Evolutionary conservation across 192 early-diverging fungal genomes (phyloP), one percentile per base, ranked within the genome.

Genomic region (Coemansia sp.): DNA sequence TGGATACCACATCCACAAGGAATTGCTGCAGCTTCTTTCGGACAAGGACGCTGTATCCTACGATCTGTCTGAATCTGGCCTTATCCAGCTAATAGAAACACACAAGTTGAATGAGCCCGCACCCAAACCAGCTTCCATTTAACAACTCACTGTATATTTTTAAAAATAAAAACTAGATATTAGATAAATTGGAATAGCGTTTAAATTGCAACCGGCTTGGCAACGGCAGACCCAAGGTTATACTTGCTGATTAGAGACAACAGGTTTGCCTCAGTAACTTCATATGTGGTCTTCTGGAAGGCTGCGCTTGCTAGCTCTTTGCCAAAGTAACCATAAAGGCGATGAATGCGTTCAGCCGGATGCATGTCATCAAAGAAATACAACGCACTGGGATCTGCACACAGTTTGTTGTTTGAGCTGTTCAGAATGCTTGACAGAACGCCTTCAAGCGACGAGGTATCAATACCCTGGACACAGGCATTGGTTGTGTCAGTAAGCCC

Each of bases 1-100:
- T 57, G 73, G 62, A 6, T 76, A 69, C 23, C 60, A 59, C 19
- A 49, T 43, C 1, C 39, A 57, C 9, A 9, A 58, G 46, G 23
- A 48, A 2, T 12, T 63, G 42, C 12, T 30, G 44, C n/a, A 17
- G 9, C 33, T 58, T 9, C 27, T 64, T 64, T 30, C 42, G 30
- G 33, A 27, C 37, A 22, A 12, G 18, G 15, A 19, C 34, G 47
- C 9, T 34, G 33, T 10, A 42, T 4, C 34, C 7, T 30, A 53
- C n/a, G 41, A 43, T 18, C 22, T 55, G 12, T 48, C 71, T 0
- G 42, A 56, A n/a, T 22, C 55, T 12, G 49, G 9, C 13, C 33
- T 74, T 33, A 15, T 74, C 48, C 13, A 34, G 33, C 25, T 64
- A 13, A 74, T 68, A 17, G 9, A 54, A 34, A 53, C 24, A 33